These are phyloP conservation scores for Penicillium verhagenii DNA, from an alignment of 495 filamentous ascomycete genomes.

Conservation along the genomic window DNA sequence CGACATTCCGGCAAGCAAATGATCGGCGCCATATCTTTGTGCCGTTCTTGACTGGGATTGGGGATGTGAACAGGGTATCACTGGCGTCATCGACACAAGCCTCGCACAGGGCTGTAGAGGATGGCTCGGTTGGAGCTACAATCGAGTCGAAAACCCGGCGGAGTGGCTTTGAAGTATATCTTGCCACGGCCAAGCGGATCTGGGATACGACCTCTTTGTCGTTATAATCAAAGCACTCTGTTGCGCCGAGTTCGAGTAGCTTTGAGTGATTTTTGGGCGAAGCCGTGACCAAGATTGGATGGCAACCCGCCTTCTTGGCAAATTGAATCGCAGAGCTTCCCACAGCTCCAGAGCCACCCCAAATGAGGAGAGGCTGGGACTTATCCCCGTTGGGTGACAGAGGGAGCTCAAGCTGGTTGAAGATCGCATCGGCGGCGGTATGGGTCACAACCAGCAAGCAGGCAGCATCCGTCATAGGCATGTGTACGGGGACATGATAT, in stretches of 20 bases:
- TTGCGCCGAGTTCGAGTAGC: conserved; percentile 26
- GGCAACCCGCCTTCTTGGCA: conserved; percentile 18
- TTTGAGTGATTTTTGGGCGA: conserved; percentile 25
- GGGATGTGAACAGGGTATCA: not conserved
- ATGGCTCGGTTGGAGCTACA: not conserved
- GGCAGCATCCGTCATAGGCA: not conserved
- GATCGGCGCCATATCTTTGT: not conserved
- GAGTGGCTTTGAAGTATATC: not conserved
- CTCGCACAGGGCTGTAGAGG: not conserved
- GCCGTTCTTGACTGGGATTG: not conserved
- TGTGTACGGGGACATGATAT: not conserved
- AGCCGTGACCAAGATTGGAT: conserved; percentile 29
- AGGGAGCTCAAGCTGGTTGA: conserved; percentile 39
- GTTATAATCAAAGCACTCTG: conserved; percentile 29
- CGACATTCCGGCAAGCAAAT: not conserved
- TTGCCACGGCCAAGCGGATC: not conserved
- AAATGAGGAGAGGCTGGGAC: conserved; percentile 25
- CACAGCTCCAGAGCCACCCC: conserved; percentile 26
- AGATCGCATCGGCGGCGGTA: conserved; percentile 10
- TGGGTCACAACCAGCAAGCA: not conserved
- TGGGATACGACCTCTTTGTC: not conserved
- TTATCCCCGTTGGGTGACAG: conserved; percentile 13
- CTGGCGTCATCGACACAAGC: not conserved
- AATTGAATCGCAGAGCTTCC: conserved; percentile 29
- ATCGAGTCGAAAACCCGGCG: not conserved